A percentile compares a stretch with the other conserved stretches of the same genome.
phyloP scores from a whole-genome alignment of 2,329 filamentous ascomycete species.

The Aspergillus jensenii region DNA sequence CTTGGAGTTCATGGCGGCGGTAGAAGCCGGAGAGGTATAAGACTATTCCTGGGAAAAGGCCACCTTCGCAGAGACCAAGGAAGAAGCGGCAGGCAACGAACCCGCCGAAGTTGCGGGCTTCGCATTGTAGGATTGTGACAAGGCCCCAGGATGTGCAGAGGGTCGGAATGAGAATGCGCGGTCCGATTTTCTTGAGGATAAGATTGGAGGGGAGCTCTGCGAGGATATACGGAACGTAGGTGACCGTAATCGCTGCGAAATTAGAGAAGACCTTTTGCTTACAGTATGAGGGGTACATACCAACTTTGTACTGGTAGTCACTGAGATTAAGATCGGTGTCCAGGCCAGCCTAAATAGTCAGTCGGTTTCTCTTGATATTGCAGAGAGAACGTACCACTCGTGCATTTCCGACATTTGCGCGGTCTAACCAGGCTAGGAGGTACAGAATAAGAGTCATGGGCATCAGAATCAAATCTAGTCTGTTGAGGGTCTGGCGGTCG shows the following conservation, averaged over 20 bases:
- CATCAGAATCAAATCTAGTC: slow-evolving; percentile 16
- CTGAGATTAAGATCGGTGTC: slow-evolving; percentile 16
- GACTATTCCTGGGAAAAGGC: slow-evolving; percentile 47
- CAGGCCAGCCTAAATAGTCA: slow-evolving; percentile 9
- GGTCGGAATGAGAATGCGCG: slow-evolving; percentile 31
- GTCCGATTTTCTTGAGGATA: slow-evolving; percentile 19
- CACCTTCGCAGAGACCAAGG: slow-evolving; percentile 65
- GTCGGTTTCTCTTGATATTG: background rate
- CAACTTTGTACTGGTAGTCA: slow-evolving; percentile 14
- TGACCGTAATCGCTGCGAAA: slow-evolving; percentile 13
- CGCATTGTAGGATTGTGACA: slow-evolving; percentile 36
- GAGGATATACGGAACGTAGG: slow-evolving; percentile 18
- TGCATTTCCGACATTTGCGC: slow-evolving; percentile 19
- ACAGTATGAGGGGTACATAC: background rate
- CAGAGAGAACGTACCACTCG: slow-evolving; percentile 10
- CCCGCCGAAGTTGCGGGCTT: slow-evolving; percentile 15
- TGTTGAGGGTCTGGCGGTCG: slow-evolving; percentile 10
- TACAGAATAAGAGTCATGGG: slow-evolving; percentile 18
- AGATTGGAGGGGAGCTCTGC: slow-evolving; percentile 19
- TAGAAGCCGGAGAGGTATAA: slow-evolving; percentile 27
- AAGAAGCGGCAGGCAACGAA: slow-evolving; percentile 54
- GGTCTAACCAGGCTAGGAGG: slow-evolving; percentile 18
- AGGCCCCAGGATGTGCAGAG: slow-evolving; percentile 42
- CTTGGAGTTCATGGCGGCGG: slow-evolving; percentile 27
- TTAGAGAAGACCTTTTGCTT: background rate